Evolutionary conservation across 768 basidiomycete genomes (phyloP).

Genomic region (Naganishia kalamii): DNA sequence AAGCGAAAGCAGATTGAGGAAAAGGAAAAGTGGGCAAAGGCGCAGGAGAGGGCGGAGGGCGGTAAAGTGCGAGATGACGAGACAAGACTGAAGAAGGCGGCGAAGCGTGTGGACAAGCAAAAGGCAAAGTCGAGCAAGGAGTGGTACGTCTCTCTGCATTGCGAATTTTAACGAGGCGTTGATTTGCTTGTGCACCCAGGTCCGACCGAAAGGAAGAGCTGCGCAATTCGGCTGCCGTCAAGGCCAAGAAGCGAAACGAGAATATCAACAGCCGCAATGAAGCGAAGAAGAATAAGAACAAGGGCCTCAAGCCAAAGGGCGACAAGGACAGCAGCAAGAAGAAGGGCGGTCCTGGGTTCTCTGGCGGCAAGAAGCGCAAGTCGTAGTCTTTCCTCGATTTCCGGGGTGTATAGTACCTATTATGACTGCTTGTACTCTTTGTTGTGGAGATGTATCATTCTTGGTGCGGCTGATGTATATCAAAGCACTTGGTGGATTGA

Average conservation of each 20-base stretch:
- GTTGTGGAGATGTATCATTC: too few relatives aligned
- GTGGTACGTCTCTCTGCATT: conserved; percentile 58
- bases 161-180: conserved; percentile 5
- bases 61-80: conserved; percentile 89
- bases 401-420: too few relatives aligned
- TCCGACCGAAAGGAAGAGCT: conserved; percentile 77
- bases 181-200: conserved; percentile 51
- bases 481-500: too few relatives aligned
- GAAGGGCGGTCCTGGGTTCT: conserved; percentile 27
- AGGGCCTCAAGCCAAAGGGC: conserved; percentile 53
- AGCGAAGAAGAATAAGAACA: conserved; percentile 59
- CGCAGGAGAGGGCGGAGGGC: conserved; percentile 77
- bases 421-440: background rate
- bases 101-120: conserved; percentile 84
- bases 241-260: conserved; percentile 81
- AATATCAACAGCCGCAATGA: conserved; percentile 85
- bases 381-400: background rate
- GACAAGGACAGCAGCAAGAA: conserved; percentile 28
- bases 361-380: conserved; percentile 11
- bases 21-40: conserved; percentile 82
- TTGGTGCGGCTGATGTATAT: too few relatives aligned
- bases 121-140: conserved; percentile 75
- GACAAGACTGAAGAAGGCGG: conserved; percentile 76
- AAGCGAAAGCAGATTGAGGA: conserved; percentile 75
- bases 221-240: conserved; percentile 66